Evolutionary conservation across 345 rosid species (phyloP), one percentile per base, ranked within the genome.

Genomic region (Sapria himalayana): DNA sequence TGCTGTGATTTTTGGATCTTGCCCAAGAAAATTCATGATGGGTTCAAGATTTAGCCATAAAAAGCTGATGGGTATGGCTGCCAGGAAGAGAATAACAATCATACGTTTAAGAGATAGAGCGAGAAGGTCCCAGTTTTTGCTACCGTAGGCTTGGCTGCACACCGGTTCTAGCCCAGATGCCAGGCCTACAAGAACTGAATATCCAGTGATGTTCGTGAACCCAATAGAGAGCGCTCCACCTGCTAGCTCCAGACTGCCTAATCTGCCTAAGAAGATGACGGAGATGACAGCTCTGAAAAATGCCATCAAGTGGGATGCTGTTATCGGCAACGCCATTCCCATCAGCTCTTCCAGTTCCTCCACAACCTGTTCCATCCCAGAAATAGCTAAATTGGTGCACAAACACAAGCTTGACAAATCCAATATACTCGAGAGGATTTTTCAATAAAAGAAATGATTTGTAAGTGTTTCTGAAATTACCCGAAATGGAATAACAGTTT

Each of bases 131-230:
- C 78, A 89, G 62, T 78, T 89, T 40, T 69, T 74, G 80, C 72
- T 66, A 5, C 98, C 98, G 25, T 64, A 79, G 37, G 98, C 98
- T 56, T 89, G 98, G 65, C 94, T 82, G 47, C 98, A 89, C 0
- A 89, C 85, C 3, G 98, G 94, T 55, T 89, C 98, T 1, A 89
- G 85, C 7, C 98, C 98, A 1, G 94, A 78, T 27, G 98, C 94
- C 13, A 89, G 70, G 3, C 98, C 98, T 5, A 69, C 75, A 1
- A 89, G 68, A 40, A 89, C 94, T 4, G 98, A 89, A 76, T 89
- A 82, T 14, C 98, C 98, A 0, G 98, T 89, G 50, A 89, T 89
- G 73, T 89, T 89, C 4, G 98, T 89, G 62, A 89, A 89, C 2
- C 98, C 98, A 49, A 89, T 89, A 4, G 93, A 66, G 9, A 89